Base-by-base conservation (phyloP, 306 rosid species). In the Rosa lucieae region DNA sequence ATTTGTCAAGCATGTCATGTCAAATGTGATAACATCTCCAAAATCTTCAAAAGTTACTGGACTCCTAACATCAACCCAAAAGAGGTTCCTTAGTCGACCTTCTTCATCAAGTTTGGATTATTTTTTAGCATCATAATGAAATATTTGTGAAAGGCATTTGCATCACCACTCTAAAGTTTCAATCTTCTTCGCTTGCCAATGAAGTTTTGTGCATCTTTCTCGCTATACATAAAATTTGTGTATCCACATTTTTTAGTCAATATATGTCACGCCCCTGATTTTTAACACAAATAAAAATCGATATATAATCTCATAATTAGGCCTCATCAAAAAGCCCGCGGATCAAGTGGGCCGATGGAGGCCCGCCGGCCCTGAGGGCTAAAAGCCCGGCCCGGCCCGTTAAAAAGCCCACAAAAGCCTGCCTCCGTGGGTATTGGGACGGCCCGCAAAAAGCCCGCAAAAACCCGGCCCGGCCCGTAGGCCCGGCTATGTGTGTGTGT, bases 11-110 rank as follows among this genome's bases (percentile, higher is more conserved):
- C 14, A 77, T 56, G 75, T 70, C 12, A 55, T 55, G 55, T 69
- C 81, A 56, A 78, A 55, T n/a, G 81, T 39, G 17, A 78, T 42
- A 15, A 55, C 75, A 17, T 78, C 81, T n/a, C 76, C 75, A 56
- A 78, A 78, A n/a, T 68, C 81, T 69, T 78, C 81, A 69, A 12
- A 78, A 21, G 72, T 35, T 14, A 18, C 74, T 26, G 59, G 42
- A 70, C 81, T 78, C 40, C 69, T 55, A 52, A 76, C 81, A 70
- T 78, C 69, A 37, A 21, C 69, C 81, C 81, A 69, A 42, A 78
- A 78, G 2, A 78, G 23, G 12, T 78, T 78, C 40, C 55, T 78
- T 66, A 78, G n/a, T 9, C 35, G 67, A 52, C 75, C 75, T n/a
- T 42, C 53, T 8, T 69, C 76, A 29, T 43, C 56, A 78, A 78